A percentile compares a stretch with the other conserved stretches of the same genome.
Evolutionary conservation across 192 early-diverging fungal genomes (phyloP).

Genomic region (Coemansia aciculifera): DNA sequence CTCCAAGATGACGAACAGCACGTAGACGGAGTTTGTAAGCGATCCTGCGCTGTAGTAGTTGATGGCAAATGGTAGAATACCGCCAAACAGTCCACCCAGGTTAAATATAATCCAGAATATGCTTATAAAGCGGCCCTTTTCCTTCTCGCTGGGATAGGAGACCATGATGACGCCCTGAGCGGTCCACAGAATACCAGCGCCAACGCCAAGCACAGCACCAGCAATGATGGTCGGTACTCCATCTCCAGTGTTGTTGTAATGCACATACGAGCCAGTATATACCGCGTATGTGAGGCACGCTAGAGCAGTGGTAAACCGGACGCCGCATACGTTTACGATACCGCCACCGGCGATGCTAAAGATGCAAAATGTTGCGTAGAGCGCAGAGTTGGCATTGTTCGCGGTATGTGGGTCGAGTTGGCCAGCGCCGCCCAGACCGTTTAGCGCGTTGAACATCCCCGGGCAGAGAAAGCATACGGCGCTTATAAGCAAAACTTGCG

Average conservation of each 20-base stretch:
- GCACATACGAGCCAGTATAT: slow-evolving; percentile 72
- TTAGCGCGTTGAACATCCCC: slow-evolving; percentile 77
- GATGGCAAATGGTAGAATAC: slow-evolving; percentile 66
- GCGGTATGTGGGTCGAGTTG: slow-evolving; percentile 59
- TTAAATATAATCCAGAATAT: slow-evolving; percentile 84
- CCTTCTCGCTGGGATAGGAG: slow-evolving; percentile 73
- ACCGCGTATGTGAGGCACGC: slow-evolving; percentile 69
- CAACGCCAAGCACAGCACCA: slow-evolving; percentile 74
- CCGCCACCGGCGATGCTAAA: slow-evolving; percentile 75
- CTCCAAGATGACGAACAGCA: slow-evolving; percentile 74
- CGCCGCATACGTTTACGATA: slow-evolving; percentile 78
- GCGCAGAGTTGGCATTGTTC: slow-evolving; percentile 72
- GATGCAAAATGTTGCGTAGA: slow-evolving; percentile 72
- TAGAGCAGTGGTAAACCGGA: slow-evolving; percentile 62
- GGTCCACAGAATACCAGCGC: slow-evolving; percentile 71
- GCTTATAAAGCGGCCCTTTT: slow-evolving; percentile 79
- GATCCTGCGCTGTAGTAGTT: slow-evolving; percentile 60
- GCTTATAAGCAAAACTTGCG: slow-evolving; percentile 69
- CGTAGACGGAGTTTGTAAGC: slow-evolving; percentile 68
- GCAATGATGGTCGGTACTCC: slow-evolving; percentile 65
- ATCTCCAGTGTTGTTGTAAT: slow-evolving; percentile 61
- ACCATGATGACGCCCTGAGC: slow-evolving; percentile 80
- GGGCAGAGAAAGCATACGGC: slow-evolving; percentile 75
- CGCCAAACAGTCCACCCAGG: slow-evolving; percentile 74
- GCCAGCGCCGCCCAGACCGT: slow-evolving; percentile 67